These are phyloP conservation scores for Butyriboletus loyo DNA, from an alignment of 768 basidiomycete species.

Conservation along the genomic window DNA sequence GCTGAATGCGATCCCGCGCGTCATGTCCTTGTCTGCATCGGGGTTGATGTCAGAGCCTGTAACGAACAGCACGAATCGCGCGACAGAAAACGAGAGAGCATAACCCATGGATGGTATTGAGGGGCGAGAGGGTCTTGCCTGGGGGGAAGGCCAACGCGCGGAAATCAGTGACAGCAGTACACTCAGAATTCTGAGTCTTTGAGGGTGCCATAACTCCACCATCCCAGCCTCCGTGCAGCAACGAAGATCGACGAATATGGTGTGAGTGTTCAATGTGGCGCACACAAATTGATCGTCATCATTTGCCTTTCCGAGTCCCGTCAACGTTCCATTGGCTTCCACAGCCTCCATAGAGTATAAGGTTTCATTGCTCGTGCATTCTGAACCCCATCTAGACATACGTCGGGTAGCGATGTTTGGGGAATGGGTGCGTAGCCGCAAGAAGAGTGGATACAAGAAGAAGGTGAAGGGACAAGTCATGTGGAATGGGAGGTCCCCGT, in stretches of 20 bases:
- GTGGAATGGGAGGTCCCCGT: constrained; percentile 42
- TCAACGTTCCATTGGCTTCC: constrained; percentile 44
- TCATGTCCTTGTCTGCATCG: constrained; percentile 57
- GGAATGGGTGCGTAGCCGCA: constrained; percentile 45
- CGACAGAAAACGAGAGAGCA: constrained; percentile 53
- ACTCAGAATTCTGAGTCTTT: constrained; percentile 52
- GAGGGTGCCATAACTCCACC: constrained; percentile 65
- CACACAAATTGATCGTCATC: constrained; percentile 40
- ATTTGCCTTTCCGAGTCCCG: constrained; percentile 48
- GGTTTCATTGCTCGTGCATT: constrained; percentile 44
- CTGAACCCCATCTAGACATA: constrained; percentile 33
- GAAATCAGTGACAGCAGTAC: constrained; percentile 44
- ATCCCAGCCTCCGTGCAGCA: constrained; percentile 56
- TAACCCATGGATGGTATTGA: constrained; percentile 53
- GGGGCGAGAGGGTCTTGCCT: constrained; percentile 11
- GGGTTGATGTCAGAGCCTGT: constrained; percentile 84
- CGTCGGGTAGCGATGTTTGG: constrained; percentile 22
- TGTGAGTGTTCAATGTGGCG: constrained; percentile 41
- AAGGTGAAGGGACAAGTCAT: constrained; percentile 43
- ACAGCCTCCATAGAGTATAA: constrained; percentile 58
- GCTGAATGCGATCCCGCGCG: constrained; percentile 64
- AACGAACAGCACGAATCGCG: constrained; percentile 61
- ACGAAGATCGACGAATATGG: constrained; percentile 45
- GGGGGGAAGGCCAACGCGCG: constrained; percentile 14
- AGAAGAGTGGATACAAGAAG: constrained; percentile 49